A percentile compares a stretch with the other conserved stretches of the same genome.
Evolutionary conservation across 108 stramenopile genomes (phyloP).

Genomic region (Skeletonema tropicum): DNA sequence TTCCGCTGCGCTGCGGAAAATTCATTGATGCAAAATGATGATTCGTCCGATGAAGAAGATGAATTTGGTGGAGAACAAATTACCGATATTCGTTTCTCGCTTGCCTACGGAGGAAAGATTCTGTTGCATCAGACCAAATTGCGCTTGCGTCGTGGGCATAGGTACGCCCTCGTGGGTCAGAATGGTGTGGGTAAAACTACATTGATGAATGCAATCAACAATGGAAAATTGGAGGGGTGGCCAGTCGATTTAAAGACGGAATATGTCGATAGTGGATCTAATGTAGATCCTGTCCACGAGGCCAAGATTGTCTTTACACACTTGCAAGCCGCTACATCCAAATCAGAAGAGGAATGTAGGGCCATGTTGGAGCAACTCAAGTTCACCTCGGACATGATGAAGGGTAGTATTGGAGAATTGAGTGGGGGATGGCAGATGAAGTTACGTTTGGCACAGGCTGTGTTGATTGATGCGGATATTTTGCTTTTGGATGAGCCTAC

Average conservation of each 20-base stretch:
- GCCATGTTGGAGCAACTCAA: constrained; percentile 74
- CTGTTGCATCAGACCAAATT: constrained; percentile 95
- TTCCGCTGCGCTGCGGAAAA: constrained; percentile 62
- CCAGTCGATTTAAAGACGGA: constrained; percentile 87
- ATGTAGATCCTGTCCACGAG: constrained; percentile 93
- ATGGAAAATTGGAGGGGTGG: constrained; percentile 97
- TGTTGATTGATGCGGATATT: constrained; percentile 90
- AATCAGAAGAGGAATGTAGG: constrained; percentile 73
- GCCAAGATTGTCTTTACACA: constrained; percentile 69
- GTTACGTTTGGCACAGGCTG: constrained; percentile 76
- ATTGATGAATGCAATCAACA: constrained; percentile 96
- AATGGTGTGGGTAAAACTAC: constrained; percentile 99
- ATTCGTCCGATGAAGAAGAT: constrained; percentile 87
- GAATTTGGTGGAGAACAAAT: constrained; percentile 90
- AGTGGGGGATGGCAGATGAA: constrained; percentile 99
- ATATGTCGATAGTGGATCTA: constrained; percentile 93
- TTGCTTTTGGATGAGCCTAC: constrained; percentile 93
- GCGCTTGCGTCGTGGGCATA: constrained; percentile 91
- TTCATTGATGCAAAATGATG: constrained; percentile 54
- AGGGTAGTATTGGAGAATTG: constrained; percentile 89
- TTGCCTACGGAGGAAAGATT: constrained; percentile 99
- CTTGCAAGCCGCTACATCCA: constrained; percentile 51
- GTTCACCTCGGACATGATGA: constrained; percentile 87
- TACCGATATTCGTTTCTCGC: constrained; percentile 90
- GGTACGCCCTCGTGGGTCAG: constrained; percentile 96